These are phyloP conservation scores for Pseudogymnoascus sp. DNA, from an alignment of 2,329 filamentous ascomycete species.

Conservation along the genomic window DNA sequence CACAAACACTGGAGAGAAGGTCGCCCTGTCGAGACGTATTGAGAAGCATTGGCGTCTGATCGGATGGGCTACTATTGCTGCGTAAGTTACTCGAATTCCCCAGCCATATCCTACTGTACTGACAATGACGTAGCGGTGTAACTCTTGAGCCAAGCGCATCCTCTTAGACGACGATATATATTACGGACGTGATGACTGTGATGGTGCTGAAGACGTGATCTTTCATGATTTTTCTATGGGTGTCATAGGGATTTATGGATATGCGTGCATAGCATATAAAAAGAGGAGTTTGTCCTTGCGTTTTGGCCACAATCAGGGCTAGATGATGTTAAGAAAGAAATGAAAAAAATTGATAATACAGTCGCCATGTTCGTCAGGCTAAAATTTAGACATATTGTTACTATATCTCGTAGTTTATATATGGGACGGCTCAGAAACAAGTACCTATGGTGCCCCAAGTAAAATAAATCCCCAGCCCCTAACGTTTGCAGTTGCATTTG, in stretches of 20 bases:
- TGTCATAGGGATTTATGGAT: constrained; percentile 10
- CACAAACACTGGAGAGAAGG: constrained; percentile 97
- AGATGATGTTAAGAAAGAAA: constrained; percentile 6
- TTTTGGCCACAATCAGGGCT: constrained; percentile 7
- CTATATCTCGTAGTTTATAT: not conserved
- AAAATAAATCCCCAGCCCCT: not conserved
- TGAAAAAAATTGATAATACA: constrained; percentile 9
- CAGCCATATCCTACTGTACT: not conserved
- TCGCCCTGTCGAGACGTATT: constrained; percentile 89
- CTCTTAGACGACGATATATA: constrained; percentile 11
- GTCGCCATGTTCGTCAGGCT: not conserved
- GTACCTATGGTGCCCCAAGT: not conserved
- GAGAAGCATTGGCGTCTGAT: constrained; percentile 99
- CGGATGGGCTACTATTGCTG: constrained; percentile 77
- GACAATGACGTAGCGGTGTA: constrained; percentile 26
- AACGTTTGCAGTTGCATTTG: not conserved
- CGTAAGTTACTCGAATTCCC: constrained; percentile 38
- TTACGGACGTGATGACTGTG: constrained; percentile 9
- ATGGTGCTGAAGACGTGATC: constrained; percentile 9
- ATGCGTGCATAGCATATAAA: constrained; percentile 10
- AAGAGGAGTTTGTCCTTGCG: constrained; percentile 10
- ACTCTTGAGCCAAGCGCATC: constrained; percentile 28
- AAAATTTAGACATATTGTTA: not conserved
- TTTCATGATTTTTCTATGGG: constrained; percentile 10
- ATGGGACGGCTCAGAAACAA: not conserved